These are phyloP conservation scores for Eutypella sp. DNA, from an alignment of 2,329 filamentous ascomycete species.

Conservation along the genomic window DNA sequence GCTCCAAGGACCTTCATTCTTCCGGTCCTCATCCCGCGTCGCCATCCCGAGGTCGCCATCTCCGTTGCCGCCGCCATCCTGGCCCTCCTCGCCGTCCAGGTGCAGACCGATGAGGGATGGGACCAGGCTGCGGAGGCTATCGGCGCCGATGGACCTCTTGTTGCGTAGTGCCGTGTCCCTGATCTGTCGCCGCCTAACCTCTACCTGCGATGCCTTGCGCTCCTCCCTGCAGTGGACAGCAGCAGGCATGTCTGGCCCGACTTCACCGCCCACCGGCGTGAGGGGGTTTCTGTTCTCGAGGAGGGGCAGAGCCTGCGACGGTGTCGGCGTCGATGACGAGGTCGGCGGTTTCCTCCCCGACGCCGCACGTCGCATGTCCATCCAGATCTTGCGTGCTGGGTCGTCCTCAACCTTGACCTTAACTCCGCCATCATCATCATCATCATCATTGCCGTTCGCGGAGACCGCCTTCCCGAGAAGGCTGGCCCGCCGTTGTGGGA, in stretches of 20 bases:
- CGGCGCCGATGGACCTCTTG: conserved; percentile 23
- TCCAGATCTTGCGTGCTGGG: conserved; percentile 25
- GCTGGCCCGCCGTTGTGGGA: conserved; percentile 14
- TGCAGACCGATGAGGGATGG: conserved; percentile 18
- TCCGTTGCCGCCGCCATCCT: conserved; percentile 3
- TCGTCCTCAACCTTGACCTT: no score
- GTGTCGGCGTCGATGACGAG: no score
- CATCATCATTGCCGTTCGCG: no score
- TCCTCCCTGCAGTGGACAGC: conserved; percentile 7
- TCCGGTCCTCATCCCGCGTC: conserved; percentile 7
- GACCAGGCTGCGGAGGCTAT: conserved; percentile 25
- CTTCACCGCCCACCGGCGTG: no score
- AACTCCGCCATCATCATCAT: conserved; percentile 11
- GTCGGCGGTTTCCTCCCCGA: conserved; percentile 11
- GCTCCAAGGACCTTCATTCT: conserved; percentile 22
- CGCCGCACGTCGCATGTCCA: conserved; percentile 22
- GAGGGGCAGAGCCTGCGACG: no score
- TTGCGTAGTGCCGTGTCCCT: conserved; percentile 22
- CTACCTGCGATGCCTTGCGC: no score
- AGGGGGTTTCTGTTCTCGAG: no score
- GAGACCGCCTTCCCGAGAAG: no score
- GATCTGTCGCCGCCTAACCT: conserved; percentile 16
- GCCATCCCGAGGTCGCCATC: conserved; percentile 9
- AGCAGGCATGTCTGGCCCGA: not conserved
- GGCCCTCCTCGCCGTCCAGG: conserved; percentile 12